phyloP scores from a whole-genome alignment of 2,329 filamentous ascomycete genomes.

The Basipetospora sp. region DNA sequence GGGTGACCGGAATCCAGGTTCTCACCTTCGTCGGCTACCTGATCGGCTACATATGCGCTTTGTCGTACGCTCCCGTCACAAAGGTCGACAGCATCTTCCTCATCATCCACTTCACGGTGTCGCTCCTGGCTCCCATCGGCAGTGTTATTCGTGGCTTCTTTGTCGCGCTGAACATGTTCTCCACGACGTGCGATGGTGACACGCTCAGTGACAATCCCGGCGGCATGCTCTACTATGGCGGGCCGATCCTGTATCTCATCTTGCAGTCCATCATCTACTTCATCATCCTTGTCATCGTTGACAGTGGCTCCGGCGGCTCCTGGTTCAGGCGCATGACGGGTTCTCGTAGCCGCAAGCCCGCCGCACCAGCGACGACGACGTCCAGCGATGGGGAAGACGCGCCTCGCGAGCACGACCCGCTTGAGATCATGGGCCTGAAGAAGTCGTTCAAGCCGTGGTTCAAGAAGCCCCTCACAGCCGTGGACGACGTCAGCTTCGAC shows the following conservation, averaged over 20 bases:
- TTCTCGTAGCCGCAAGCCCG: slow-evolving; percentile 15
- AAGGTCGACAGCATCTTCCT: slow-evolving; percentile 53
- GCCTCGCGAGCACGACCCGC: slow-evolving; percentile 48
- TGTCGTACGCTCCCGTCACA: slow-evolving; percentile 60
- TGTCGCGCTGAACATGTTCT: slow-evolving; percentile 69
- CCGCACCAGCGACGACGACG: slow-evolving; percentile 4
- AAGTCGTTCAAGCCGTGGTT: slow-evolving; percentile 51
- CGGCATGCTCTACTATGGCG: slow-evolving; percentile 60
- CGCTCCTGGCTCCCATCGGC: slow-evolving; percentile 59
- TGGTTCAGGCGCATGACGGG: slow-evolving; percentile 30
- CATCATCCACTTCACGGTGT: slow-evolving; percentile 61
- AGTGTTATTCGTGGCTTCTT: slow-evolving; percentile 63
- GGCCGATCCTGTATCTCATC: slow-evolving; percentile 69
- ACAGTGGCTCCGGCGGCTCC: slow-evolving; percentile 55
- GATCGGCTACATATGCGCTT: slow-evolving; percentile 53
- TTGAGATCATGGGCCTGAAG: slow-evolving; percentile 65
- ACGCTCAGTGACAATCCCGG: slow-evolving; percentile 53
- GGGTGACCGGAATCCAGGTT: slow-evolving; percentile 63
- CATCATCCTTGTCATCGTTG: slow-evolving; percentile 59
- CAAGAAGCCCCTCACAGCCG: slow-evolving; percentile 50
- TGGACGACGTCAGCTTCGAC: slow-evolving; percentile 78
- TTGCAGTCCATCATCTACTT: slow-evolving; percentile 61
- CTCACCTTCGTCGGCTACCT: slow-evolving; percentile 57
- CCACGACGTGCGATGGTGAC: slow-evolving; percentile 54
- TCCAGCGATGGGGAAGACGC: slow-evolving; percentile 42